These are phyloP conservation scores for Colletotrichum camelliae DNA, from an alignment of 2,329 filamentous ascomycete species.

Conservation along the genomic window DNA sequence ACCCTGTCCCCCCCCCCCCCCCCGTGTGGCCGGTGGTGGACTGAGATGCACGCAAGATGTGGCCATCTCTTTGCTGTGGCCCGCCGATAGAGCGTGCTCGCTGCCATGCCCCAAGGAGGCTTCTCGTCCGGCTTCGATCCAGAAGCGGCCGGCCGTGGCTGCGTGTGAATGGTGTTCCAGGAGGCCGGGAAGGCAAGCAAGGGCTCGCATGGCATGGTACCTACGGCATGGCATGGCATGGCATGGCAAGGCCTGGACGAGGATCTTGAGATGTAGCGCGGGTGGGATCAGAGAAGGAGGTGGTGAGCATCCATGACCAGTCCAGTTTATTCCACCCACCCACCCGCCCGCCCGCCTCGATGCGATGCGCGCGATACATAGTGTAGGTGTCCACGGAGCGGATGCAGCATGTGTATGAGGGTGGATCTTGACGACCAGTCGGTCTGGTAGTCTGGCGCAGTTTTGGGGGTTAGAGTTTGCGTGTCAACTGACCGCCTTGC, in stretches of 20 bases:
- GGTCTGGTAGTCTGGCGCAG: background rate
- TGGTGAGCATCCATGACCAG: constrained; percentile 13
- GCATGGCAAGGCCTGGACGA: constrained; percentile 6
- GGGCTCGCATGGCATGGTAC: constrained; percentile 16
- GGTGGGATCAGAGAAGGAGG: constrained; percentile 12
- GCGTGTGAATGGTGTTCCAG: constrained; percentile 18
- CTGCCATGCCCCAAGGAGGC: constrained; percentile 13
- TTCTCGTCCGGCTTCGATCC: constrained; percentile 9
- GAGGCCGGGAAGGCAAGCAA: constrained; percentile 1
- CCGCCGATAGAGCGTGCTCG: background rate
- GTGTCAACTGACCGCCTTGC: constrained; percentile 19
- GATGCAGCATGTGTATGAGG: background rate
- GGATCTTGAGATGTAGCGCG: constrained; percentile 22
- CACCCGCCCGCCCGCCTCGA: background rate
- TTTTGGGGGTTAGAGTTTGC: constrained; percentile 14
- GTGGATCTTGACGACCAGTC: constrained; percentile 11
- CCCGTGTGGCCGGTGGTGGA: background rate
- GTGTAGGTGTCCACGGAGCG: constrained; percentile 1
- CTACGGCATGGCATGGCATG: constrained; percentile 11
- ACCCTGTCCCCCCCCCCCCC: background rate
- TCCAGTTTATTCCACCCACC: background rate
- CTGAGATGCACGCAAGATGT: constrained; percentile 20
- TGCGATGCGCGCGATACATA: constrained; percentile 18
- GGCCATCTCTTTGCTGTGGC: constrained; percentile 1
- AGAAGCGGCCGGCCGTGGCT: constrained; percentile 11